These are phyloP conservation scores for Hypoxylon rickii DNA, from an alignment of 495 filamentous ascomycete species.

Conservation along the genomic window DNA sequence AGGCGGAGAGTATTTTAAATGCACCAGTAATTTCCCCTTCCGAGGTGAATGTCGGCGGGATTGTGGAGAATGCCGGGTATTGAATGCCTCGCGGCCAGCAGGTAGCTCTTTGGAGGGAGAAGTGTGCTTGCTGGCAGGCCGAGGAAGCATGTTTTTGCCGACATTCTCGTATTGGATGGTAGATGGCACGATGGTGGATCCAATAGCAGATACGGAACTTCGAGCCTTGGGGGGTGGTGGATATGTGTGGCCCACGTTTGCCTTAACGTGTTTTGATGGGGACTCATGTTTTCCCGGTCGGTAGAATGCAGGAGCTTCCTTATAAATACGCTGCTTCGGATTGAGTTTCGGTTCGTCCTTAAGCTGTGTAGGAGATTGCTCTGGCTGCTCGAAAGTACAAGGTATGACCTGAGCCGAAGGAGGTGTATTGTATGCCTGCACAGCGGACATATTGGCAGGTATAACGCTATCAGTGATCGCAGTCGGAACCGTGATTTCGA, in stretches of 20 bases:
- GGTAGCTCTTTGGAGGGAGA: not conserved
- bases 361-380: not conserved
- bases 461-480: constrained; percentile 46
- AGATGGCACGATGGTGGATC: constrained; percentile 34
- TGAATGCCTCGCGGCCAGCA: not conserved
- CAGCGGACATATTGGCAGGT: constrained; percentile 24
- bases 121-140: not conserved
- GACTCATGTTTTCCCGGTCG: constrained; percentile 7
- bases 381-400: constrained; percentile 35
- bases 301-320: constrained; percentile 18
- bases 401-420: constrained; percentile 51
- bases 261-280: constrained; percentile 3
- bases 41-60: constrained; percentile 11
- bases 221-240: not conserved
- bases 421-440: constrained; percentile 36
- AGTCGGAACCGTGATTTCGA: constrained; percentile 58
- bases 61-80: constrained; percentile 1
- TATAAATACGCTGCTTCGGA: constrained; percentile 18
- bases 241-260: not conserved
- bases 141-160: not conserved
- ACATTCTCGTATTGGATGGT: constrained; percentile 16
- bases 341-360: not conserved
- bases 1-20: constrained; percentile 39
- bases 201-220: constrained; percentile 14
- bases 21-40: constrained; percentile 9